Evolutionary conservation across 306 rosid genomes (phyloP).

Genomic region (cucumber (Cucumis sativus)): Cucumber_9930_V3 NC_026656.2:15216001-15216500

Average conservation of each 20-base stretch:
- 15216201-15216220: neutral
- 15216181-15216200: neutral
- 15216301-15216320: neutral
- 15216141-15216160: too few species aligned
- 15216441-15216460: too few species aligned
- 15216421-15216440: neutral
- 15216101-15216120: too few species aligned
- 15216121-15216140: too few species aligned
- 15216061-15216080: too few species aligned
- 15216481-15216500: too few species aligned
- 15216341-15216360: neutral
- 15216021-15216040: too few species aligned
- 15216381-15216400: neutral
- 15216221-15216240: neutral
- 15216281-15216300: neutral
- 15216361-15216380: neutral
- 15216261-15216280: neutral
- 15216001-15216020: too few species aligned
- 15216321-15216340: neutral
- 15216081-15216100: too few species aligned
- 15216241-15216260: neutral
- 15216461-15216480: too few species aligned
- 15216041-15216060: too few species aligned
- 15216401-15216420: neutral
- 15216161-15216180: neutral